phyloP scores from a whole-genome alignment of 2,329 filamentous ascomycete species.

The Aspergillus viridinutans region DNA sequence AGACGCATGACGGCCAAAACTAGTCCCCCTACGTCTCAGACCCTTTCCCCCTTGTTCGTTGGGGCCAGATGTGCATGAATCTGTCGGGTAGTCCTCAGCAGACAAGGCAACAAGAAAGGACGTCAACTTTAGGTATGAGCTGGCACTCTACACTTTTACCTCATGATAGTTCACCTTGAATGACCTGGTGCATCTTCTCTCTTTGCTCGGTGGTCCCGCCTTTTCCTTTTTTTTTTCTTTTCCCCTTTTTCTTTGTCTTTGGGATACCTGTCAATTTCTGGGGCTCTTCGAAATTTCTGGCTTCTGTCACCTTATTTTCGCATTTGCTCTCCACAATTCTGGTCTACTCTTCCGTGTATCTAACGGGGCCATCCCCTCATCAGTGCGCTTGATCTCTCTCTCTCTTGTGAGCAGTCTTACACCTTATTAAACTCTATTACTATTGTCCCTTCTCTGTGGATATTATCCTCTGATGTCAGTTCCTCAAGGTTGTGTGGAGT shows the following conservation, averaged over 20 bases:
- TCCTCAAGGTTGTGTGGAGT: neutral
- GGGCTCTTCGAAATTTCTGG: neutral
- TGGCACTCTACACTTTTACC: neutral
- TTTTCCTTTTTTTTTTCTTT: constrained; percentile 6
- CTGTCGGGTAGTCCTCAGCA: constrained; percentile 9
- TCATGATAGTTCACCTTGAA: neutral
- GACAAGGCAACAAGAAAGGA: neutral
- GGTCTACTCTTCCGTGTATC: neutral
- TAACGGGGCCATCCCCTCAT: neutral
- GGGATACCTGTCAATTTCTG: neutral
- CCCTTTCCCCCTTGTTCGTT: constrained; percentile 8
- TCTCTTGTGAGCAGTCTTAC: neutral
- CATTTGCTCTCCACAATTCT: neutral
- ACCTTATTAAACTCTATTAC: neutral
- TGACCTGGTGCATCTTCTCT: neutral
- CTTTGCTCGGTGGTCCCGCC: neutral
- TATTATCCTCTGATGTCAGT: neutral
- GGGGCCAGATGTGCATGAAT: constrained; percentile 8
- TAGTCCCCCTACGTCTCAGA: neutral
- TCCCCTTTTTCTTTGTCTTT: neutral
- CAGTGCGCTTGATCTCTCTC: neutral
- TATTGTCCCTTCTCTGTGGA: neutral
- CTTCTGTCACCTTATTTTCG: neutral
- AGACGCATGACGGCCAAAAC: constrained; percentile 1
- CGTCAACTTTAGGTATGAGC: neutral